Base-by-base conservation (phyloP, 2,329 filamentous ascomycete genomes). In the Dryadomyces sulphureus region DNA sequence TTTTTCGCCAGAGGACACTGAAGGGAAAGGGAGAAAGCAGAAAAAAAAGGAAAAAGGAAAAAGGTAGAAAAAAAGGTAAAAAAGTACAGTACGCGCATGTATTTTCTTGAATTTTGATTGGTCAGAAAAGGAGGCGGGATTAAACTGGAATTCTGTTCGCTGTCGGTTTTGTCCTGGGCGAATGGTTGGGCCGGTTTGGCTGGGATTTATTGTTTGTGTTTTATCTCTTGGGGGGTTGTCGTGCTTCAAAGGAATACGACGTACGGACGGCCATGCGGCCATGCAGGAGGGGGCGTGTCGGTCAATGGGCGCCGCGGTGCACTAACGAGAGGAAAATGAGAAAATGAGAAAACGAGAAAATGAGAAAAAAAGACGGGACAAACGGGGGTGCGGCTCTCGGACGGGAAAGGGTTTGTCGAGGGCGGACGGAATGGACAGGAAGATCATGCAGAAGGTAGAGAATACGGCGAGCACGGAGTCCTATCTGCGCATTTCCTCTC, bases 21-120 rank as follows among this genome's bases (percentile, higher is more conserved):
- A n/a, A n/a, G n/a, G n/a, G n/a, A n/a, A 20, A 35, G 9, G 3
- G 22, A 30, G 14, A 39, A 41, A 35, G 41, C 17, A 41, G 45
- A 20, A n/a, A 49, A 25, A 8, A 17, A 30, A 24, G 45, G 27
- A 36, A 4, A 20, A 20, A 35, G 9, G 3, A 30, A 30, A n/a
- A 39, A 41, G 35, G 41, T 17, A 41, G 45, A 20, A n/a, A 49
- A 25, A 8, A 17, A 30, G 20, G 45, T 22, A 36, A 4, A 20
- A 20, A 38, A 39, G 11, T 2, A 41, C 14, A 34, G 11, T 2
- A 41, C 14, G 24, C n/a, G 25, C 3, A 27, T 19, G 25, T 42
- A 49, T 51, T 55, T 54, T 53, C 47, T 42, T 19, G 53, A 49
- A 53, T 53, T 56, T 52, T 53, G 46, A 65, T 65, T 65, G 62